Percentiles rank a stretch among this genome's conserved stretches.
Conservation (phyloP, 2,329 filamentous ascomycete species). For the Penicillium sp. region DNA sequence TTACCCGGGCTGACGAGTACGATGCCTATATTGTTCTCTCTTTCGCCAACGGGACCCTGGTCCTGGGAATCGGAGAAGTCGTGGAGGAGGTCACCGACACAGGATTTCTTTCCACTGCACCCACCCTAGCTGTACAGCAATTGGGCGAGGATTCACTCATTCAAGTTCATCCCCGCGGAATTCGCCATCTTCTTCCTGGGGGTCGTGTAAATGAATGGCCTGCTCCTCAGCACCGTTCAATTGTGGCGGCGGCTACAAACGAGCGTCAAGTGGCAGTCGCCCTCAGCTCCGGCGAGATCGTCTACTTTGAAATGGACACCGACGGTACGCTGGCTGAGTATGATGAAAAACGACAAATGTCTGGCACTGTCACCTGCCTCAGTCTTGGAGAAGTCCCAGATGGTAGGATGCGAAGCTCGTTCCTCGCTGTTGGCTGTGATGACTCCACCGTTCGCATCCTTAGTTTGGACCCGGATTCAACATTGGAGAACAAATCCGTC, state of each 20-base stretch:
- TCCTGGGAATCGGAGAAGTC: conserved; percentile 93
- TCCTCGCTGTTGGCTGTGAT: conserved; percentile 93
- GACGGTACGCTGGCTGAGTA: conserved; percentile 92
- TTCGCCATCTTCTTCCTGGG: conserved; percentile 81
- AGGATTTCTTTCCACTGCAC: conserved; percentile 84
- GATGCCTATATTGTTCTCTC: conserved; percentile 97
- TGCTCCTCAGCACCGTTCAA: conserved; percentile 89
- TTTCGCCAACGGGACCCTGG: conserved; percentile 85
- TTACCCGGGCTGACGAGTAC: conserved; percentile 78
- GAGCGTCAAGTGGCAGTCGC: conserved; percentile 91
- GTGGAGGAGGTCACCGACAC: conserved; percentile 95
- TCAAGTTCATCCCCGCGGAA: conserved; percentile 95
- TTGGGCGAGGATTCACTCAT: conserved; percentile 91
- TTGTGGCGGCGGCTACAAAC: conserved; percentile 92
- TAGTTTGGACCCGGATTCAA: conserved; percentile 86
- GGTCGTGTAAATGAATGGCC: conserved; percentile 89
- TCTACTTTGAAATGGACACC: conserved; percentile 96
- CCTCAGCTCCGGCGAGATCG: conserved; percentile 92
- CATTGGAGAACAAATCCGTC: conserved; percentile 89
- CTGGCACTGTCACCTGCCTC: conserved; percentile 91
- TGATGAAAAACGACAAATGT: conserved; percentile 93
- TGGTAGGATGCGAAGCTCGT: conserved; percentile 85
- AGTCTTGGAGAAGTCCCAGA: conserved; percentile 91
- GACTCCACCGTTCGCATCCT: conserved; percentile 94
- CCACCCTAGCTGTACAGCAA: conserved; percentile 90